phyloP scores from a whole-genome alignment of 1,284 basidiomycete genomes.

The Microbotryum lychnidis-dioicae region DNA sequence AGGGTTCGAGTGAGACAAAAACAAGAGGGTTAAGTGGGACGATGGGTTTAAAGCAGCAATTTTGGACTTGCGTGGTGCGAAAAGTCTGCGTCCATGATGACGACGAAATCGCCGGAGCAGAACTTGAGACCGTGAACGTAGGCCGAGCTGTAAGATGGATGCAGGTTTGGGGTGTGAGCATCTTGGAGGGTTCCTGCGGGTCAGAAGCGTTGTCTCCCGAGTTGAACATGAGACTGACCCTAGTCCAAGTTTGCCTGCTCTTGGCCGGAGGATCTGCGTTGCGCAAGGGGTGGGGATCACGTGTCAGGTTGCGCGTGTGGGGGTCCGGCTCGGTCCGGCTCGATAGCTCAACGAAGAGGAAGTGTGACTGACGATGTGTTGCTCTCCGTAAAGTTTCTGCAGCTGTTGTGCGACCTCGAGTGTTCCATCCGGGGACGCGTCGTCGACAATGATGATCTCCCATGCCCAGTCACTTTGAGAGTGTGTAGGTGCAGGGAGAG shows the following conservation, averaged over 20 bases:
- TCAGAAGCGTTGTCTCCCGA: neutral
- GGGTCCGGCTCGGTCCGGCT: neutral
- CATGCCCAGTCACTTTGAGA: constrained; percentile 51
- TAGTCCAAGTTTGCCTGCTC: constrained; percentile 78
- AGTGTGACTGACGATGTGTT: constrained; percentile 58
- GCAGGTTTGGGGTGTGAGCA: neutral
- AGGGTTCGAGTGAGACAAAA: neutral
- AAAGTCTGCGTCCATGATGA: constrained; percentile 95
- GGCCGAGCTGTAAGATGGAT: constrained; percentile 55
- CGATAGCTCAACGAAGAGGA: neutral
- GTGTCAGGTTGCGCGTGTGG: constrained; percentile 6
- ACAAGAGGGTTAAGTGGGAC: neutral
- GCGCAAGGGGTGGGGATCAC: neutral
- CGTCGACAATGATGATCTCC: constrained; percentile 86
- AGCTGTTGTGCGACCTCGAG: constrained; percentile 76
- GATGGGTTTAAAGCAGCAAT: neutral
- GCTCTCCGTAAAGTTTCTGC: constrained; percentile 66
- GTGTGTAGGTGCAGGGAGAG: neutral
- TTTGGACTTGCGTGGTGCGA: constrained; percentile 68
- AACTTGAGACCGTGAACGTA: constrained; percentile 85
- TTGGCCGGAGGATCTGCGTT: constrained; percentile 63
- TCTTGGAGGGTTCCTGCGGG: neutral
- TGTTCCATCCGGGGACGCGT: constrained; percentile 83
- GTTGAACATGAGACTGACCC: constrained; percentile 49
- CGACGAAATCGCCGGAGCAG: constrained; percentile 83